phyloP scores from a whole-genome alignment of 129 eudicot species.

The Solidago caesia region DNA sequence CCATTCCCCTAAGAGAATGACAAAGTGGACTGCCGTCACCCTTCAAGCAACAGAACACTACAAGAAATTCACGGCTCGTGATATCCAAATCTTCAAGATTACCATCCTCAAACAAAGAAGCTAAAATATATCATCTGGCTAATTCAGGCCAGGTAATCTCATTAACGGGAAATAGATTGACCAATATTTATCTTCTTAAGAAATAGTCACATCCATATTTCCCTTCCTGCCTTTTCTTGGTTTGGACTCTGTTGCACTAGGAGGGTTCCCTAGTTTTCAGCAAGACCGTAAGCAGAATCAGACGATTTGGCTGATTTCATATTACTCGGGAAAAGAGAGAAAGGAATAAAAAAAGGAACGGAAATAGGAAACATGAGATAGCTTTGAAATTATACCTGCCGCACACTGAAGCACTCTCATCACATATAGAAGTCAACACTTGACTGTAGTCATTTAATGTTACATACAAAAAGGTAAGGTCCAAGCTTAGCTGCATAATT shows the following conservation, averaged over 20 bases:
- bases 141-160: slow-evolving; percentile 94
- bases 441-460: too few species aligned
- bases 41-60: slow-evolving; percentile 71
- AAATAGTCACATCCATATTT: slow-evolving; percentile 47
- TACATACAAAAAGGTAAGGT: too few species aligned
- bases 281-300: too few species aligned
- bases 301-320: too few species aligned
- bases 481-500: too few species aligned
- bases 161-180: slow-evolving; percentile 58
- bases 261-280: slow-evolving; percentile 24
- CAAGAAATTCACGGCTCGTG: slow-evolving; percentile 58
- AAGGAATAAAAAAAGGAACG: too few species aligned
- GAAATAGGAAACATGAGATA: too few species aligned
- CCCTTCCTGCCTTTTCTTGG: slow-evolving; percentile 70
- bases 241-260: slow-evolving; percentile 56
- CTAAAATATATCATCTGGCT: slow-evolving; percentile 75
- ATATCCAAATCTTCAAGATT: slow-evolving; percentile 65
- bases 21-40: slow-evolving; percentile 93
- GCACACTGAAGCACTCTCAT: too few species aligned
- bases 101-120: slow-evolving; percentile 63
- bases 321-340: too few species aligned
- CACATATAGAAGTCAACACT: too few species aligned
- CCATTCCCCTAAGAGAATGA: slow-evolving; percentile 70
- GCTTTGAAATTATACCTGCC: too few species aligned
- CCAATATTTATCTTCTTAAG: slow-evolving; percentile 52